A percentile compares a stretch with the other conserved stretches of the same genome.
Evolutionary conservation across 495 filamentous ascomycete genomes (phyloP).

Genomic region (Penicillium roqueforti): DNA sequence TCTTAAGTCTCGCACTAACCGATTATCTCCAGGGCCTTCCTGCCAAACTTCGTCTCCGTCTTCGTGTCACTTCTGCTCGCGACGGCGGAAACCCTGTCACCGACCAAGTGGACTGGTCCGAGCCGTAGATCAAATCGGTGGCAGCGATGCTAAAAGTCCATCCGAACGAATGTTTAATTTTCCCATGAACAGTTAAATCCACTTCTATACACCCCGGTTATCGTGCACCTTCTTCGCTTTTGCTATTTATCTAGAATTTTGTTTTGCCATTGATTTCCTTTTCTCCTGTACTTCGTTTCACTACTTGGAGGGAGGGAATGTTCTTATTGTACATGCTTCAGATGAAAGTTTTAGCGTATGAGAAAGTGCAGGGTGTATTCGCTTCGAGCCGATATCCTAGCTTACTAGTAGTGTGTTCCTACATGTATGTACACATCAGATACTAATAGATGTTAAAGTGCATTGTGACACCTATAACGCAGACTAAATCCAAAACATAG

Average conservation of each 20-base stretch:
- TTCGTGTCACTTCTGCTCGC: slow-evolving; percentile 77
- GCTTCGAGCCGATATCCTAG: background rate
- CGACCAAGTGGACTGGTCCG: slow-evolving; percentile 95
- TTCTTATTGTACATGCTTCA: slow-evolving; percentile 29
- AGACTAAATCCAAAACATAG: background rate
- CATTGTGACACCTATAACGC: background rate
- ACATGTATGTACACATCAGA: background rate
- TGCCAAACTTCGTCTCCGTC: slow-evolving; percentile 69
- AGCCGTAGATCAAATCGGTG: slow-evolving; percentile 47
- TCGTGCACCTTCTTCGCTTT: background rate
- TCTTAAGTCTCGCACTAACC: slow-evolving; percentile 3
- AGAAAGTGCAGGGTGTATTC: background rate
- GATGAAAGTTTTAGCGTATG: slow-evolving; percentile 13
- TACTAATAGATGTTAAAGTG: background rate
- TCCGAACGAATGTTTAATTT: slow-evolving; percentile 21
- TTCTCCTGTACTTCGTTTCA: slow-evolving; percentile 2
- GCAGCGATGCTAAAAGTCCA: slow-evolving; percentile 11
- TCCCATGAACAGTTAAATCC: slow-evolving; percentile 14
- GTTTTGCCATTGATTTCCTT: background rate
- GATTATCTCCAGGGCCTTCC: slow-evolving; percentile 51
- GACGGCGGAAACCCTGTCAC: slow-evolving; percentile 64
- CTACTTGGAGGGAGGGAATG: background rate
- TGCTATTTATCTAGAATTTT: slow-evolving; percentile 12
- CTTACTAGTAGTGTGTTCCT: background rate
- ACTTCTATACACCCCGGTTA: slow-evolving; percentile 18